These are phyloP conservation scores for Macrotyloma uniflorum DNA, from an alignment of 306 rosid species.

Conservation along the genomic window DNA sequence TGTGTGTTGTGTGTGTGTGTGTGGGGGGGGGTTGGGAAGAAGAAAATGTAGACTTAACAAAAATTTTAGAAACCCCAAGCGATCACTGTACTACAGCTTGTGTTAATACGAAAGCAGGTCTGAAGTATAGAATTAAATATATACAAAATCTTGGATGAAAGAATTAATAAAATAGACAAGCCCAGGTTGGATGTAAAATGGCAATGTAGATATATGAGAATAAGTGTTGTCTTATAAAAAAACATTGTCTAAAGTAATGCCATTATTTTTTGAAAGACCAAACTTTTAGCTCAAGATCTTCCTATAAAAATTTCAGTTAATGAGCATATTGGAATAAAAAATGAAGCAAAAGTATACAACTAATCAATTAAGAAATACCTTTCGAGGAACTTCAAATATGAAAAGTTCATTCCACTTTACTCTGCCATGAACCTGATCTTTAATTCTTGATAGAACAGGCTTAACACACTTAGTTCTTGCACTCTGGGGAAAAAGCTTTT, in stretches of 20 bases:
- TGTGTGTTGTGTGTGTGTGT: not conserved
- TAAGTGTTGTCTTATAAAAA: not conserved
- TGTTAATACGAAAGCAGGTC: conserved; percentile 1
- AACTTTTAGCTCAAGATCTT: conserved; percentile 7
- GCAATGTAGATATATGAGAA: not conserved
- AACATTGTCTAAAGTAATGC: not conserved
- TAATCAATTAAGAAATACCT: conserved; percentile 51
- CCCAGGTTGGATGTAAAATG: not conserved
- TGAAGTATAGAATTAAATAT: not conserved
- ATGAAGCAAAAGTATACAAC: not conserved
- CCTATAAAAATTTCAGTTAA: not conserved
- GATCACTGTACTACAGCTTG: not conserved
- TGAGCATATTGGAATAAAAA: conserved; percentile 2
- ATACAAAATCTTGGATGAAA: not conserved
- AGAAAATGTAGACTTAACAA: not conserved
- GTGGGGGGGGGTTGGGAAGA: not conserved
- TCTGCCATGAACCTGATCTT: conserved; percentile 59
- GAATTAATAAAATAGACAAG: conserved; percentile 15
- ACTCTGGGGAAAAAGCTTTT: conserved; percentile 97
- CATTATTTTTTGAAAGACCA: not conserved
- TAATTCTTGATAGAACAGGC: conserved; percentile 57
- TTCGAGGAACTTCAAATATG: conserved; percentile 89
- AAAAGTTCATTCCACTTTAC: conserved; percentile 95
- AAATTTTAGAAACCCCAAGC: not conserved
- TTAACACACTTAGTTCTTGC: conserved; percentile 97